phyloP scores from a whole-genome alignment of 805 yeast species.

The Blastobotrys attinorum region DNA sequence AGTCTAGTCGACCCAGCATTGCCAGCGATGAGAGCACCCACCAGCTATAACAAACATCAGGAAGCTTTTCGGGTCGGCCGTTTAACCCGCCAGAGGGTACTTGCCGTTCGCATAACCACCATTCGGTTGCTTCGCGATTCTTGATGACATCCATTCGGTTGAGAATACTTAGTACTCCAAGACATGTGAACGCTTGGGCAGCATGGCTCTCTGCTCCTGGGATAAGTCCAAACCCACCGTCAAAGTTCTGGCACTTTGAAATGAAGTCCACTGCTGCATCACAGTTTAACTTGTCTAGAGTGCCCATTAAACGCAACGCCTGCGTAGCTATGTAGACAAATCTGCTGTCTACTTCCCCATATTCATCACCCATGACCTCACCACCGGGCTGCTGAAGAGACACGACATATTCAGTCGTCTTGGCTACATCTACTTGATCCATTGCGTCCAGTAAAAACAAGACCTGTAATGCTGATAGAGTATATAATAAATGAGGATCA shows the following conservation, averaged over 20 bases:
- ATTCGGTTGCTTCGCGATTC: slow-evolving; percentile 41
- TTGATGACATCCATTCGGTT: slow-evolving; percentile 42
- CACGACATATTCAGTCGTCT: slow-evolving; percentile 32
- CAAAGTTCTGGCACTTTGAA: slow-evolving; percentile 71
- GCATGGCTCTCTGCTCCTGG: slow-evolving; percentile 97
- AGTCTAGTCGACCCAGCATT: slow-evolving; percentile 55
- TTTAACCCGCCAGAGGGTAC: slow-evolving; percentile 82
- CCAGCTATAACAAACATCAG: slow-evolving; percentile 98
- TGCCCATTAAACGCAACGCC: slow-evolving; percentile 60
- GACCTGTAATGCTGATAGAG: slow-evolving; percentile 81
- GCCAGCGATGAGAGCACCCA: slow-evolving; percentile 83
- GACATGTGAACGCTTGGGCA: slow-evolving; percentile 78
- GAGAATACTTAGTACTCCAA: slow-evolving; percentile 71
- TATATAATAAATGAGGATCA: slow-evolving; percentile 79
- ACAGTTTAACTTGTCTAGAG: slow-evolving; percentile 41
- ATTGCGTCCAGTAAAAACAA: slow-evolving; percentile 57
- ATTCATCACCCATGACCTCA: slow-evolving; percentile 80
- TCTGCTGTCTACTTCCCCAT: slow-evolving; percentile 90
- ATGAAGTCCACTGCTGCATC: slow-evolving; percentile 54
- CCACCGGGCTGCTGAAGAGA: slow-evolving; percentile 53
- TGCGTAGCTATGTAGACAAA: slow-evolving; percentile 80
- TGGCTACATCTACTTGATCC: slow-evolving; percentile 32
- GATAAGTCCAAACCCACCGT: slow-evolving; percentile 89
- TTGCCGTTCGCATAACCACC: slow-evolving; percentile 93
- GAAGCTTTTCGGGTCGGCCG: slow-evolving; percentile 91